Evolutionary conservation across 352 stramenopile genomes (phyloP).

Genomic region (Phytophthora europaea): DNA sequence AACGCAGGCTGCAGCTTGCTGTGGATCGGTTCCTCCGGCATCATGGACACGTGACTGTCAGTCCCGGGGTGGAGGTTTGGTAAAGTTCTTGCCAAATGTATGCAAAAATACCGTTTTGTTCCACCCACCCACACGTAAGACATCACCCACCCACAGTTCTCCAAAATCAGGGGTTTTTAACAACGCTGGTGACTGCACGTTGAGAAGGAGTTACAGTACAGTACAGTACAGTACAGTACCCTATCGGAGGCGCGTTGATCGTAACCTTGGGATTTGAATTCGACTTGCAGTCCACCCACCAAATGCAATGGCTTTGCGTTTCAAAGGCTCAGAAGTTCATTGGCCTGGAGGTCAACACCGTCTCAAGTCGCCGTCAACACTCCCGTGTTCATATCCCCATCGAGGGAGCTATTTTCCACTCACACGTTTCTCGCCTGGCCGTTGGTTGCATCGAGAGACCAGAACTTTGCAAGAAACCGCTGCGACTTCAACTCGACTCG

Average conservation of each 20-base stretch:
- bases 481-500: slow-evolving; percentile 23
- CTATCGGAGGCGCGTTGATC: slow-evolving; percentile 4
- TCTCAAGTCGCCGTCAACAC: slow-evolving; percentile 18
- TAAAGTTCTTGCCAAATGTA: too few species aligned
- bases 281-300: slow-evolving; percentile 34
- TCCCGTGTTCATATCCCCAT: neutral
- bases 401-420: neutral
- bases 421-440: slow-evolving; percentile 14
- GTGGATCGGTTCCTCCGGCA: slow-evolving; percentile 19
- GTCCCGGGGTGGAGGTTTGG: too few species aligned
- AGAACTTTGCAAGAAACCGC: slow-evolving; percentile 13
- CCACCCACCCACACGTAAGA: too few species aligned
- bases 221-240: neutral
- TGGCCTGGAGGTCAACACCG: slow-evolving; percentile 16
- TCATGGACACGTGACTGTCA: slow-evolving; percentile 9
- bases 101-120: too few species aligned
- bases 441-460: slow-evolving; percentile 14
- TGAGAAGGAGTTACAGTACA: too few species aligned
- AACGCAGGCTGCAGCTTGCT: slow-evolving; percentile 33
- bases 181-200: too few species aligned
- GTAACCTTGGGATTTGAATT: slow-evolving; percentile 28
- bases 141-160: too few species aligned
- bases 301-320: slow-evolving; percentile 14
- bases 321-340: slow-evolving; percentile 20
- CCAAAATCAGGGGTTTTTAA: too few species aligned